phyloP scores from a whole-genome alignment of 495 filamentous ascomycete species.

The Penicillium odoratum region DNA sequence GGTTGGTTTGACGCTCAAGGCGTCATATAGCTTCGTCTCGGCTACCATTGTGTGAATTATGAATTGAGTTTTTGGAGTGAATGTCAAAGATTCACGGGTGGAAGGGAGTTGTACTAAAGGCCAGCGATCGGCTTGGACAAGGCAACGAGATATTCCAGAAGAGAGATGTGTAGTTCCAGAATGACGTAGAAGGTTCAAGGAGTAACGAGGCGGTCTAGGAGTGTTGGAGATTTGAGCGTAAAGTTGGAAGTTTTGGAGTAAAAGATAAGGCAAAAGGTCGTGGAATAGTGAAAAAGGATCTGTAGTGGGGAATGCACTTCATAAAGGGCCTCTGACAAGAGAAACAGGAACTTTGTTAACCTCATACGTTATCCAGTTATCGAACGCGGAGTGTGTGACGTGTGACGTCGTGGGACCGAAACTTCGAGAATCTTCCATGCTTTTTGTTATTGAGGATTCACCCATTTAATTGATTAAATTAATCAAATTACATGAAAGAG shows the following conservation, averaged over 20 bases:
- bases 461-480: no score
- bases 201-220: constrained; percentile 1
- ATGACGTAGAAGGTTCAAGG: constrained; percentile 43
- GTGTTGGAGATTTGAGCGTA: background rate
- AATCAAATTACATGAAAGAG: no score
- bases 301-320: constrained; percentile 3
- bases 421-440: constrained; percentile 39
- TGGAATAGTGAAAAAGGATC: constrained; percentile 13
- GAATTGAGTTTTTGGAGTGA: constrained; percentile 18
- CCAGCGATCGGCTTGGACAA: constrained; percentile 5
- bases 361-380: background rate
- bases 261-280: background rate
- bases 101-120: constrained; percentile 13
- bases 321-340: background rate
- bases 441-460: background rate
- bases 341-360: constrained; percentile 5
- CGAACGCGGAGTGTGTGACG: constrained; percentile 26
- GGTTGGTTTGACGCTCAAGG: constrained; percentile 70
- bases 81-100: constrained; percentile 11
- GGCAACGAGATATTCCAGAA: background rate
- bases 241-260: background rate
- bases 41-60: constrained; percentile 66
- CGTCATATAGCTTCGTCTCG: constrained; percentile 84
- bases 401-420: constrained; percentile 38
- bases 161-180: constrained; percentile 30